Conservation (phyloP, 139 green algal species). For the Volvox reticuliferus region DNA sequence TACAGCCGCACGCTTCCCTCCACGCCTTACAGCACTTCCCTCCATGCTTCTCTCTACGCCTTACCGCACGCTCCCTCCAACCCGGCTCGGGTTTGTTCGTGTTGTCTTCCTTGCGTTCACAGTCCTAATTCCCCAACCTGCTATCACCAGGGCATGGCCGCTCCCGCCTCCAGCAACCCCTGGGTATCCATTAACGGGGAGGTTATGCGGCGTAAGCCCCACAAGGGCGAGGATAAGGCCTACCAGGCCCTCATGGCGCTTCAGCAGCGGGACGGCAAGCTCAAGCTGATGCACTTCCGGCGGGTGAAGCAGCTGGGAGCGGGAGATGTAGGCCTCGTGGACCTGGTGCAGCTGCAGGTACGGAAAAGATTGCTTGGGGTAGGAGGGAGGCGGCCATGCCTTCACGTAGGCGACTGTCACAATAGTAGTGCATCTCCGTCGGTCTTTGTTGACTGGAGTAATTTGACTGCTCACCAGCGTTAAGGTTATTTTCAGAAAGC, state of each 20-base stretch:
- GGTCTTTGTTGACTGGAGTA: too few species aligned
- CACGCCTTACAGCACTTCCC: too few species aligned
- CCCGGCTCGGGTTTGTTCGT: too few species aligned
- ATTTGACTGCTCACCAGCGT: too few species aligned
- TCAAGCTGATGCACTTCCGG: conserved; percentile 90
- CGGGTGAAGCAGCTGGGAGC: conserved; percentile 91
- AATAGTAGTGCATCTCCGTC: too few species aligned
- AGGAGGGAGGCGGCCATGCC: not conserved
- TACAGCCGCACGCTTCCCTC: too few species aligned
- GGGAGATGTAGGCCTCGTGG: conserved; percentile 92
- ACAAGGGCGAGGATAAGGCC: conserved; percentile 63
- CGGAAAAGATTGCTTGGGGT: not conserved
- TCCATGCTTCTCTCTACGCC: too few species aligned
- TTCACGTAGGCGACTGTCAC: too few species aligned
- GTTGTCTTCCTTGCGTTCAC: too few species aligned
- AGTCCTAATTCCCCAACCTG: too few species aligned
- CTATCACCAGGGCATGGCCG: conserved; percentile 29
- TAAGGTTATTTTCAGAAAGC: too few species aligned
- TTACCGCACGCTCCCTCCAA: too few species aligned
- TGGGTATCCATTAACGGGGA: conserved; percentile 72
- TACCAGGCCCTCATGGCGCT: conserved; percentile 70
- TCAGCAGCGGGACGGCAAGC: conserved; percentile 69
- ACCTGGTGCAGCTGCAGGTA: conserved; percentile 90
- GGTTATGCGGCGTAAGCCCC: conserved; percentile 63
- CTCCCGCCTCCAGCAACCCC: conserved; percentile 58